phyloP scores from a whole-genome alignment of 2,329 filamentous ascomycete genomes.

The Passalora sequoiae region DNA sequence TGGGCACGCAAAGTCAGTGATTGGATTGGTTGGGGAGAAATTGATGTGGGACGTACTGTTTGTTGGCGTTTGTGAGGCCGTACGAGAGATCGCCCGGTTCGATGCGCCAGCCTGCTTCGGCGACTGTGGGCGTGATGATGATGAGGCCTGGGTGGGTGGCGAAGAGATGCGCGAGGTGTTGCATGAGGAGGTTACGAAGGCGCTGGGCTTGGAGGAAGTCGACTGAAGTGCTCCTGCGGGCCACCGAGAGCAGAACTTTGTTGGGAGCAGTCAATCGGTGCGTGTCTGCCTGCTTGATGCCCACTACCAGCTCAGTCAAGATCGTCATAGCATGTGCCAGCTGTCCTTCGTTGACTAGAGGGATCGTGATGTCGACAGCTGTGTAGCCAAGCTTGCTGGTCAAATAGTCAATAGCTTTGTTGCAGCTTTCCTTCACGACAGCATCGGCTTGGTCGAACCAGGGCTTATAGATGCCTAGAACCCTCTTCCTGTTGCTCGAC shows the following conservation, averaged over 20 bases:
- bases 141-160: slow-evolving; percentile 66
- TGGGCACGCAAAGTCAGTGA: too few species aligned
- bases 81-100: slow-evolving; percentile 47
- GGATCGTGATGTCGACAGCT: slow-evolving; percentile 59
- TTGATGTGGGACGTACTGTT: slow-evolving; percentile 80
- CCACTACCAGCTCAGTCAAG: slow-evolving; percentile 62
- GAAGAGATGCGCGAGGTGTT: slow-evolving; percentile 68
- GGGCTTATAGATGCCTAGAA: slow-evolving; percentile 63
- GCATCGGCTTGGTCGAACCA: slow-evolving; percentile 68
- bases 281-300: slow-evolving; percentile 43
- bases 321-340: slow-evolving; percentile 73
- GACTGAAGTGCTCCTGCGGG: slow-evolving; percentile 56
- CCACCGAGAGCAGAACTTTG: slow-evolving; percentile 63
- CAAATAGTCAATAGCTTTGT: slow-evolving; percentile 57
- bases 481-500: slow-evolving; percentile 41
- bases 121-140: slow-evolving; percentile 72
- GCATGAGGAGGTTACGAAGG: slow-evolving; percentile 71
- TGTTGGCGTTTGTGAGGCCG: slow-evolving; percentile 70
- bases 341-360: slow-evolving; percentile 65
- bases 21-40: slow-evolving; percentile 9
- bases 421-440: slow-evolving; percentile 57
- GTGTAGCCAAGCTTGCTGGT: slow-evolving; percentile 50
- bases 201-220: slow-evolving; percentile 71
- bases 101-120: slow-evolving; percentile 69
- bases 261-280: slow-evolving; percentile 59